These are phyloP conservation scores for Lactifluus piperatus DNA, from an alignment of 768 basidiomycete genomes.

Conservation along the genomic window DNA sequence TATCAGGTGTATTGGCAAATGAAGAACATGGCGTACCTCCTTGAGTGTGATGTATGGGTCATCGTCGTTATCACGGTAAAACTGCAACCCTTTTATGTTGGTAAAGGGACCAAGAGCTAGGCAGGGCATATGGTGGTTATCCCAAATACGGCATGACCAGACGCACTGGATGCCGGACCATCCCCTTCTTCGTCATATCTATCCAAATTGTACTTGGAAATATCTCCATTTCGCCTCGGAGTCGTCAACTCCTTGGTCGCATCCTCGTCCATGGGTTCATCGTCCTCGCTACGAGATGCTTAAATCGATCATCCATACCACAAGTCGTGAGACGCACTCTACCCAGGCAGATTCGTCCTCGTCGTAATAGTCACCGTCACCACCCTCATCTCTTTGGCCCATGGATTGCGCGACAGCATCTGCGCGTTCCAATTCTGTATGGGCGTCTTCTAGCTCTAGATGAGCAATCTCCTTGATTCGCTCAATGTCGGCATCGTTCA, in stretches of 20 bases:
- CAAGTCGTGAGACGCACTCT: slow-evolving; percentile 55
- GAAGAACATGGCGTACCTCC: slow-evolving; percentile 46
- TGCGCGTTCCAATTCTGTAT: slow-evolving; percentile 73
- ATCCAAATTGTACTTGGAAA: slow-evolving; percentile 85
- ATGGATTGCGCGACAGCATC: slow-evolving; percentile 68
- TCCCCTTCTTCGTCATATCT: slow-evolving; percentile 77
- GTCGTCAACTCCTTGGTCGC: slow-evolving; percentile 29
- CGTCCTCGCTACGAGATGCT: slow-evolving; percentile 34
- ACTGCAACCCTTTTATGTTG: slow-evolving; percentile 90
- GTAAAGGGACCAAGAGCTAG: slow-evolving; percentile 76
- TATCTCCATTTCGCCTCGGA: slow-evolving; percentile 36
- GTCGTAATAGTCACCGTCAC: slow-evolving; percentile 45
- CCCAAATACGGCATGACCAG: slow-evolving; percentile 1
- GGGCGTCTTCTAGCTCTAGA: slow-evolving; percentile 86
- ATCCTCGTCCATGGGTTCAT: slow-evolving; percentile 53
- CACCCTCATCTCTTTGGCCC: slow-evolving; percentile 59
- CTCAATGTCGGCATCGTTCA: slow-evolving; percentile 84
- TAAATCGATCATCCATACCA: slow-evolving; percentile 28
- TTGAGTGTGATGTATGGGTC: slow-evolving; percentile 97
- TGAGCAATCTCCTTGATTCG: slow-evolving; percentile 82
- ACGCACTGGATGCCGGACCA: slow-evolving; percentile 28
- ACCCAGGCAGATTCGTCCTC: slow-evolving; percentile 60
- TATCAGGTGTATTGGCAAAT: slow-evolving; percentile 7
- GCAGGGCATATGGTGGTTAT: slow-evolving; percentile 14
- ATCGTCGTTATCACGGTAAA: slow-evolving; percentile 84